Evolutionary conservation across 164 flowering plant species (phyloP), one percentile per base, ranked within the genome.

Genomic region (Protea cynaroides): DNA sequence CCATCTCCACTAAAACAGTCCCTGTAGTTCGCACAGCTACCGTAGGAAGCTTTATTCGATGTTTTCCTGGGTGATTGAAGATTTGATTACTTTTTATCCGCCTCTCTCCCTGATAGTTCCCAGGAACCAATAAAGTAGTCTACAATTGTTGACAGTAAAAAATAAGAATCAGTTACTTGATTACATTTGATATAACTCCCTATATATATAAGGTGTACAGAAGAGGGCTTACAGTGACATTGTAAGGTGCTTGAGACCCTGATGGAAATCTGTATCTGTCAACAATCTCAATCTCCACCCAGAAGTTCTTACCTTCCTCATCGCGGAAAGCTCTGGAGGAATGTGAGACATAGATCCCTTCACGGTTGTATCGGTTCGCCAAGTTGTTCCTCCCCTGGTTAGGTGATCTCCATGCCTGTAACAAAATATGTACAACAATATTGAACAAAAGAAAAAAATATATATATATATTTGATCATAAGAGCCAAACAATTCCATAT

Each of bases 21-120:
- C 99, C 99, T 2, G 95, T 82, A 1, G 99, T 90, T 75, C 99
- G 83, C 2, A 92, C 97, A 3, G 83, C 75, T 25, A 95, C 96
- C 8, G 96, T 92, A 0, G 96, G 97, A 60, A 95, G 83, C 67
- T 88, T 87, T 58, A 92, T 76, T 25, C 84, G 77, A 68, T 92
- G 75, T 66, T 78, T 86, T 15, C 97, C 99, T 37, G 97, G 80
- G 4, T 71, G 72, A 34, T 82, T 72, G 67, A 73, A 86, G 22
- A 83, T 67, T 64, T 90, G 89, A 73, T 67, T 90, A 60, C 73
- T 86, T 71, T 67, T 84, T 67, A 92, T 90, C 55, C 76, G 79
- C 72, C 97, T 86, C 23, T 92, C 94, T 54, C 97, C 97, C 81
- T 86, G 97, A 80, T 88, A 92, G 65, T 95, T 95, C 22, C 97